Conservation (phyloP, 208 protist genomes). For the Crithidia sp. region DNA sequence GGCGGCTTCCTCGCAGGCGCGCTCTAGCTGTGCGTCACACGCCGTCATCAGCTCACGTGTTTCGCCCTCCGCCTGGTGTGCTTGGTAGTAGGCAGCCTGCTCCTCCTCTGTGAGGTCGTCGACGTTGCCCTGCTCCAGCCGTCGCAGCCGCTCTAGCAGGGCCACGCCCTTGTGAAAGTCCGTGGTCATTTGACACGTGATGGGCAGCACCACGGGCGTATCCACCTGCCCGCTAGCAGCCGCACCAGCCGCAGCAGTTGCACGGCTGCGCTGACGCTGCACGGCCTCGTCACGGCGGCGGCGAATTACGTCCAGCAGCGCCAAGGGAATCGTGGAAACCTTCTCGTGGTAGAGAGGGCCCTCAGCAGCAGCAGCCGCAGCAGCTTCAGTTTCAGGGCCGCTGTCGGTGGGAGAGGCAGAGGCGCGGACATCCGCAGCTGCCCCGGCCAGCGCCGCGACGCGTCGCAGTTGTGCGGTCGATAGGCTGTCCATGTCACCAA, state of each 20-base stretch:
- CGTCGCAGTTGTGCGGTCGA: conserved; percentile 11
- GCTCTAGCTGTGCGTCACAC: conserved; percentile 3
- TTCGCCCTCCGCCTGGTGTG: not conserved
- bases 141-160: conserved; percentile 43
- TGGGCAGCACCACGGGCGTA: conserved; percentile 42
- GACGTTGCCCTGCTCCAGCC: conserved; percentile 21
- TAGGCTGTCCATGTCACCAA: conserved; percentile 62
- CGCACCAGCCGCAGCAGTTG: not conserved
- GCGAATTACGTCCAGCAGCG: conserved; percentile 42
- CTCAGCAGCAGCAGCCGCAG: not conserved
- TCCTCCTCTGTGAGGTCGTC: not conserved
- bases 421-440: conserved; percentile 5
- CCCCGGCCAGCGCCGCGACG: conserved; percentile 12
- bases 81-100: conserved; percentile 4
- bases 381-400: not conserved
- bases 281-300: conserved; percentile 13
- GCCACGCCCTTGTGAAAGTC: conserved; percentile 77
- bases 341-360: conserved; percentile 23
- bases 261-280: not conserved
- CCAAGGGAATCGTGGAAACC: conserved; percentile 40
- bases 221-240: not conserved
- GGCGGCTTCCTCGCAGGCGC: conserved; percentile 7
- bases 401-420: not conserved
- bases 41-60: conserved; percentile 4
- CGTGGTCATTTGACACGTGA: conserved; percentile 80